Percentiles rank a stretch among this genome's conserved stretches.
These are phyloP conservation scores for Metschnikowia continentalis DNA, from an alignment of 805 yeast genomes.

Conservation along the genomic window DNA sequence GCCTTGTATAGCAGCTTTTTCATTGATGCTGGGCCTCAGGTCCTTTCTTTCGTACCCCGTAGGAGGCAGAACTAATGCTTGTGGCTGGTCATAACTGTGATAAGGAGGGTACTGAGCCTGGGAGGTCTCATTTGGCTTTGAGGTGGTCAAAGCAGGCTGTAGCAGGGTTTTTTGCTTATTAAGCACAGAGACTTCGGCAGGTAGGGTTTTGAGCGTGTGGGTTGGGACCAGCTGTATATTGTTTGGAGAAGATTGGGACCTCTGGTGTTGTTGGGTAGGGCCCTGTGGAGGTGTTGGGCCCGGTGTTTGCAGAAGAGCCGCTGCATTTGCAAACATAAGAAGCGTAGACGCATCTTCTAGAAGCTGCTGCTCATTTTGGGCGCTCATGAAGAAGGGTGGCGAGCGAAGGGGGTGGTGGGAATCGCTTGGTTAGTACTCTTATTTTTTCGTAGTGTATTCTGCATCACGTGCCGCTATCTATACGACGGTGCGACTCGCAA, in stretches of 20 bases:
- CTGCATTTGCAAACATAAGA: conserved; percentile 56
- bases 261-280: neutral
- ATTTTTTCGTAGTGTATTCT: neutral
- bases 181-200: neutral
- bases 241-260: neutral
- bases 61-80: neutral
- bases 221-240: neutral
- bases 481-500: conserved; percentile 5
- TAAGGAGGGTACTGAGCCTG: neutral
- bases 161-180: neutral
- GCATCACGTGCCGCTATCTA: conserved; percentile 3
- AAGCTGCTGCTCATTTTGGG: conserved; percentile 35
- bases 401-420: neutral
- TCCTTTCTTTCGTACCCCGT: neutral
- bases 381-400: conserved; percentile 7
- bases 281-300: conserved; percentile 2
- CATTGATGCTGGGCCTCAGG: neutral
- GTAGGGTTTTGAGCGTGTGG: neutral
- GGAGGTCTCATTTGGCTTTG: neutral
- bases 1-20: neutral
- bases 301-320: conserved; percentile 38
- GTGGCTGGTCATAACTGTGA: neutral
- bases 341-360: conserved; percentile 61
- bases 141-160: neutral
- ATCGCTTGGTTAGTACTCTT: neutral